A percentile compares a stretch with the other conserved stretches of the same genome.
Conservation (phyloP, 441 rosid species). For the Macaranga tanarius region DNA sequence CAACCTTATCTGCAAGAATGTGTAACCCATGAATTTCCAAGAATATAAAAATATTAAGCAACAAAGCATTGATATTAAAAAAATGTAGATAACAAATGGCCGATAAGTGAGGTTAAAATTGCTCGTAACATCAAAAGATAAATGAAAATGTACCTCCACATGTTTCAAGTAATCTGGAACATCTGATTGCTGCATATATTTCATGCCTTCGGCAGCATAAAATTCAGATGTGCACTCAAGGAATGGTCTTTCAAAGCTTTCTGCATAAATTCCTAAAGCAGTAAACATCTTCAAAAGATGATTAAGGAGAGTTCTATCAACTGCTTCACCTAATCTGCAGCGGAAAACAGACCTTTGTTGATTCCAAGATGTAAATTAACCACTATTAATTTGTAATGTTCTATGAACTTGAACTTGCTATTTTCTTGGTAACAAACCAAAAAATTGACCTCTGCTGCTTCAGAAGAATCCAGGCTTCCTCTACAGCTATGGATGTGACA, state of each 20-base stretch:
- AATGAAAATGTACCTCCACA: conserved; percentile 69
- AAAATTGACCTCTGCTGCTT: background rate
- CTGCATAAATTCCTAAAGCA: conserved; percentile 91
- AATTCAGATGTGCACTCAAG: conserved; percentile 91
- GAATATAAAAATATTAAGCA: conserved; percentile 2
- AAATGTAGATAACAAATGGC: background rate
- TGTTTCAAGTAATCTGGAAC: conserved; percentile 98
- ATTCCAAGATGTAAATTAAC: conserved; percentile 17
- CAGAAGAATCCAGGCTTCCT: background rate
- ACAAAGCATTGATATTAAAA: background rate
- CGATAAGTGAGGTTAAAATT: background rate
- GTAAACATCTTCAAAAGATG: conserved; percentile 99
- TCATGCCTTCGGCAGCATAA: conserved; percentile 97
- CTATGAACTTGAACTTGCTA: background rate
- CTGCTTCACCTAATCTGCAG: conserved; percentile 86
- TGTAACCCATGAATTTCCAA: conserved; percentile 18
- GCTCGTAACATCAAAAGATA: conserved; percentile 3
- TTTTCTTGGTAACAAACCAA: background rate
- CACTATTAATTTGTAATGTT: background rate
- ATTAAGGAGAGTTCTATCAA: conserved; percentile 80
- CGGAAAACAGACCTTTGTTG: conserved; percentile 12
- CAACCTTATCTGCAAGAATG: conserved; percentile 68
- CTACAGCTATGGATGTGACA: background rate
- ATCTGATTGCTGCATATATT: conserved; percentile 92
- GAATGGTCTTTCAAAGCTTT: conserved; percentile 92